Evolutionary conservation across 2,329 filamentous ascomycete genomes (phyloP).

Genomic region (Arthrinium phaeospermum): DNA sequence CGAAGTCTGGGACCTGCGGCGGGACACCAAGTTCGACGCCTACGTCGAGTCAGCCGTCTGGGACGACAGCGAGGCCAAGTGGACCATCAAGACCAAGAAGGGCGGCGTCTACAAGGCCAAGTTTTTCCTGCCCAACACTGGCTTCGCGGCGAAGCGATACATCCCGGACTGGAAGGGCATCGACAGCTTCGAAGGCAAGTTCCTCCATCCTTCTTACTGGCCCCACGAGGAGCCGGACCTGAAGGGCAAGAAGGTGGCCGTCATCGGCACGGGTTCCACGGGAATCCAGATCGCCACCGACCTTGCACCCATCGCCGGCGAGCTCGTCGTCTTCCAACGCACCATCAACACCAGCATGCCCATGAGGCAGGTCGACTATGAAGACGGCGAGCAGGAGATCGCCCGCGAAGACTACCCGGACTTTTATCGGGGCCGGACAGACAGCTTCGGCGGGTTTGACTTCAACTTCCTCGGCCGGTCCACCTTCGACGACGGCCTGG

Average conservation of each 20-base stretch:
- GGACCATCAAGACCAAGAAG: slow-evolving; percentile 50
- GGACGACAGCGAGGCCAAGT: slow-evolving; percentile 42
- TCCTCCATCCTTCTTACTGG: slow-evolving; percentile 66
- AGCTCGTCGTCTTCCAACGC: slow-evolving; percentile 65
- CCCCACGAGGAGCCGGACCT: slow-evolving; percentile 60
- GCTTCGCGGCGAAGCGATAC: slow-evolving; percentile 54
- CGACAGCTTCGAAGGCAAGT: slow-evolving; percentile 61
- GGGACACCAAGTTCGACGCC: slow-evolving; percentile 50
- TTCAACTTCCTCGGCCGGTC: slow-evolving; percentile 60
- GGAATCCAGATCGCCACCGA: slow-evolving; percentile 68
- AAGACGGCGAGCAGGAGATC: slow-evolving; percentile 49
- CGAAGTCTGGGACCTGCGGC: slow-evolving; percentile 47
- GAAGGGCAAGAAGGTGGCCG: slow-evolving; percentile 61
- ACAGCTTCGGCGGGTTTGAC: slow-evolving; percentile 61
- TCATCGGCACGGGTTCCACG: slow-evolving; percentile 68
- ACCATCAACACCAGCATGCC: slow-evolving; percentile 69
- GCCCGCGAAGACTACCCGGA: slow-evolving; percentile 53
- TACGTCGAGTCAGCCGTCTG: slow-evolving; percentile 49
- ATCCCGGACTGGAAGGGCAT: slow-evolving; percentile 51
- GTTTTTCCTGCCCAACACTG: slow-evolving; percentile 53
- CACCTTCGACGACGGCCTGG: slow-evolving; percentile 57
- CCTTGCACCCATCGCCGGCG: slow-evolving; percentile 54
- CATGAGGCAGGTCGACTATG: slow-evolving; percentile 53
- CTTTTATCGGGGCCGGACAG: slow-evolving; percentile 57
- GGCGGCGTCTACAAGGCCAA: slow-evolving; percentile 45